Percentiles rank a stretch among this genome's conserved stretches.
These are phyloP conservation scores for Marasmius tenuissimus DNA, from an alignment of 1,284 basidiomycete species.

Conservation along the genomic window DNA sequence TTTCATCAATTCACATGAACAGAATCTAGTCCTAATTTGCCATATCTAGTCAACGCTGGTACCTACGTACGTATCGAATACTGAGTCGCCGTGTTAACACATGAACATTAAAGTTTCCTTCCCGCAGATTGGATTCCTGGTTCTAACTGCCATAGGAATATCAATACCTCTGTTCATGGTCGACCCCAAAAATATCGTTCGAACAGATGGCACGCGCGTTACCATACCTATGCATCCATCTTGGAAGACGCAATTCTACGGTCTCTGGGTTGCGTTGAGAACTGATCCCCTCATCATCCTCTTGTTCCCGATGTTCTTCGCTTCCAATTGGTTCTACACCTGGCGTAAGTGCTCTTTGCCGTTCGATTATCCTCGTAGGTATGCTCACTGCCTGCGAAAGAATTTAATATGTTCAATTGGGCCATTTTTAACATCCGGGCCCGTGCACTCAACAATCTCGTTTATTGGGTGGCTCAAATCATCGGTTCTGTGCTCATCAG, in stretches of 20 bases:
- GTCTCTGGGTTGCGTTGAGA: slow-evolving; percentile 44
- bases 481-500: slow-evolving; percentile 65
- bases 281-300: slow-evolving; percentile 30
- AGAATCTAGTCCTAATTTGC: not conserved
- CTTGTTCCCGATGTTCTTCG: slow-evolving; percentile 28
- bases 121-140: slow-evolving; percentile 69
- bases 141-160: slow-evolving; percentile 68
- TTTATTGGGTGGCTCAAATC: slow-evolving; percentile 71
- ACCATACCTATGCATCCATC: slow-evolving; percentile 60
- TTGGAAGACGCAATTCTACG: slow-evolving; percentile 49
- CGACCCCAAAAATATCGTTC: slow-evolving; percentile 65
- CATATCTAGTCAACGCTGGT: not conserved
- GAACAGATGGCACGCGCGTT: slow-evolving; percentile 73
- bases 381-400: not conserved
- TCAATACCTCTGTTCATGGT: slow-evolving; percentile 66
- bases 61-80: not conserved
- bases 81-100: not conserved
- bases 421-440: slow-evolving; percentile 32
- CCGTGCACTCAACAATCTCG: slow-evolving; percentile 64
- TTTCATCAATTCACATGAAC: not conserved
- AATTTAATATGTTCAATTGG: slow-evolving; percentile 21
- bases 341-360: slow-evolving; percentile 7
- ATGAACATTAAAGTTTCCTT: slow-evolving; percentile 5
- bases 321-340: slow-evolving; percentile 30
- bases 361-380: not conserved